phyloP scores from a whole-genome alignment of 1,284 basidiomycete genomes.

The Ceratobasidium sp. region DNA sequence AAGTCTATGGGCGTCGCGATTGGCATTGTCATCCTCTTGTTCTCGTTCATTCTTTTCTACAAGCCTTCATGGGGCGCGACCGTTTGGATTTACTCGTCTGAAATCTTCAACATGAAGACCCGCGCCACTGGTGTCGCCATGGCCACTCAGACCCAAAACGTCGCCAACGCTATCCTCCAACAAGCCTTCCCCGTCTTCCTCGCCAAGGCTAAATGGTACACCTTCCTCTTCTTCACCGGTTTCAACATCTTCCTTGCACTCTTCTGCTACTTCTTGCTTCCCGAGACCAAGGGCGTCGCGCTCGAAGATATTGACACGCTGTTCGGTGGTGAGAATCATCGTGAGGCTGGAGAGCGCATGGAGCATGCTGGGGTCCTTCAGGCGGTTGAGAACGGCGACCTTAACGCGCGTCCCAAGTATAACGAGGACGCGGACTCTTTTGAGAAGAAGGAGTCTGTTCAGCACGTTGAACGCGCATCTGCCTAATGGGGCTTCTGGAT shows the following conservation, averaged over 20 bases:
- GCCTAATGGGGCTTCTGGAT: neutral
- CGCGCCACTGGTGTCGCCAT: constrained; percentile 50
- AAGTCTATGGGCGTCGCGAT: constrained; percentile 48
- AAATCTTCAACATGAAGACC: constrained; percentile 50
- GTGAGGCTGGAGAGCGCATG: constrained; percentile 44
- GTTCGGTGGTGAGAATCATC: constrained; percentile 43
- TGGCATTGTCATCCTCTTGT: constrained; percentile 48
- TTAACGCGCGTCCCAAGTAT: constrained; percentile 23
- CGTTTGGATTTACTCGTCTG: constrained; percentile 50
- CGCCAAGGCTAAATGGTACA: constrained; percentile 45
- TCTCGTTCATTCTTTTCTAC: constrained; percentile 49
- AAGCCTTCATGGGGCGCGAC: constrained; percentile 51
- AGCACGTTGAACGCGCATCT: constrained; percentile 33
- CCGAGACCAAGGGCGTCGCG: constrained; percentile 39
- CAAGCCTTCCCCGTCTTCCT: constrained; percentile 49
- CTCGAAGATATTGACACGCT: constrained; percentile 43
- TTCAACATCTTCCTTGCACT: constrained; percentile 43
- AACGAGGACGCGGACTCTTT: constrained; percentile 19
- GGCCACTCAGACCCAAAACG: constrained; percentile 48
- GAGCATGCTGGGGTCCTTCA: constrained; percentile 35
- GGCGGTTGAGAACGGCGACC: constrained; percentile 33
- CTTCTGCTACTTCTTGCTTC: constrained; percentile 43
- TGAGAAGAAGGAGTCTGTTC: constrained; percentile 32
- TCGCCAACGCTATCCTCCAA: constrained; percentile 49
- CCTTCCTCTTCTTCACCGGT: constrained; percentile 40